phyloP scores from a whole-genome alignment of 306 rosid genomes.

The Ammopiptanthus mongolicus region DNA sequence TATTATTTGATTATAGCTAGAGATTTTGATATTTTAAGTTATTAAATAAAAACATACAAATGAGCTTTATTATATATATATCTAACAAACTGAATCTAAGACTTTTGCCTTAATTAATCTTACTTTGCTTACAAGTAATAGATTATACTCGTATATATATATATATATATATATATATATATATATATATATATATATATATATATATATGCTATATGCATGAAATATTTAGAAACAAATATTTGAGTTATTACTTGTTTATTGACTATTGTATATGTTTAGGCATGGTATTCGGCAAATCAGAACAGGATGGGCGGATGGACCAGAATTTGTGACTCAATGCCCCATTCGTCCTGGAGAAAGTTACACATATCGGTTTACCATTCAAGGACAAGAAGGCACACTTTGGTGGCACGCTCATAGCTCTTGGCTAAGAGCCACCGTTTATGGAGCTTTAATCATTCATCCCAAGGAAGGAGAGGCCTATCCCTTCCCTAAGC shows the following conservation, averaged over 20 bases:
- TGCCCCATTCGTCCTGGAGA: slow-evolving; percentile 87
- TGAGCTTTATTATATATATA: too few relatives aligned
- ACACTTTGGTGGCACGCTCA: slow-evolving; percentile 99
- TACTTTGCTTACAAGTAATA: too few relatives aligned
- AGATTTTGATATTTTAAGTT: too few relatives aligned
- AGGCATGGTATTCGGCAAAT: slow-evolving; percentile 95
- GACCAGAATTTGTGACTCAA: slow-evolving; percentile 93
- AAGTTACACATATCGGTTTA: slow-evolving; percentile 76
- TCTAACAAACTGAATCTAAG: not conserved
- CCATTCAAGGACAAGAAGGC: slow-evolving; percentile 84
- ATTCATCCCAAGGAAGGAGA: slow-evolving; percentile 73
- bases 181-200: too few relatives aligned
- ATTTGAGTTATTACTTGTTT: not conserved
- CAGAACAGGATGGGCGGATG: slow-evolving; percentile 96
- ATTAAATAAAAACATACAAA: too few relatives aligned
- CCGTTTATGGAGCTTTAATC: slow-evolving; percentile 81
- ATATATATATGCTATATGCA: slow-evolving; percentile 11
- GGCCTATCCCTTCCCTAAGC: slow-evolving; percentile 71
- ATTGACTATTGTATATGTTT: not conserved
- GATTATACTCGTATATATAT: not conserved
- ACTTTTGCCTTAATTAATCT: not conserved
- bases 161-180: too few relatives aligned
- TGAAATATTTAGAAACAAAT: not conserved
- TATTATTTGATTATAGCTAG: too few relatives aligned
- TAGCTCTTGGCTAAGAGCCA: slow-evolving; percentile 94